phyloP scores from a whole-genome alignment of 2,329 filamentous ascomycete species.

The Leptographium radiaticola region DNA sequence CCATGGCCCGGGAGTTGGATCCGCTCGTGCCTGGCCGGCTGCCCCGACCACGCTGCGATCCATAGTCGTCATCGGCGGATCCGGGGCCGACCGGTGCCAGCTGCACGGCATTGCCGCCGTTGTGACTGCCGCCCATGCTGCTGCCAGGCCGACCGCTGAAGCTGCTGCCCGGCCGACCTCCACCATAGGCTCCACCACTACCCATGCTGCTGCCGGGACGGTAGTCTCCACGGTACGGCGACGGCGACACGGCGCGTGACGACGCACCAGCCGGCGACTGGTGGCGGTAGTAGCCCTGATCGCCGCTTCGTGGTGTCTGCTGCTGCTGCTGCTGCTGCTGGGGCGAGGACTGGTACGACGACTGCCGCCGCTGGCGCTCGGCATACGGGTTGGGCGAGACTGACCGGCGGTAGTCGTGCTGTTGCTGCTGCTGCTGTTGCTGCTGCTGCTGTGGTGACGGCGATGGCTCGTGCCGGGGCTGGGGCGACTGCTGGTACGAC shows the following conservation, averaged over 20 bases:
- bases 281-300: slow-evolving; percentile 37
- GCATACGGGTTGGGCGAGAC: slow-evolving; percentile 47
- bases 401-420: slow-evolving; percentile 9
- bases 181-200: slow-evolving; percentile 14
- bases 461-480: slow-evolving; percentile 9
- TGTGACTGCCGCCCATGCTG: slow-evolving; percentile 26
- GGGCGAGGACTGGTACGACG: slow-evolving; percentile 18
- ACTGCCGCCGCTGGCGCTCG: slow-evolving; percentile 20
- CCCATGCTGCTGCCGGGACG: slow-evolving; percentile 38
- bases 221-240: slow-evolving; percentile 22
- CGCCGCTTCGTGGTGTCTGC: slow-evolving; percentile 27
- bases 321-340: slow-evolving; percentile 17
- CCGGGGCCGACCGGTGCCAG: slow-evolving; percentile 31
- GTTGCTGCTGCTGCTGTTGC: slow-evolving; percentile 2
- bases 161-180: slow-evolving; percentile 9
- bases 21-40: slow-evolving; percentile 31
- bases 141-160: slow-evolving; percentile 30
- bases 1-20: slow-evolving; percentile 34
- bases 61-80: slow-evolving; percentile 39
- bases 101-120: slow-evolving; percentile 53
- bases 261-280: slow-evolving; percentile 35
- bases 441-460: slow-evolving; percentile 1
- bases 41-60: slow-evolving; percentile 39
- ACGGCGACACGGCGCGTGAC: slow-evolving; percentile 33
- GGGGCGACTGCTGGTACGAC: slow-evolving; percentile 4